These are phyloP conservation scores for Boletus sp. DNA, from an alignment of 768 basidiomycete species.

Conservation along the genomic window DNA sequence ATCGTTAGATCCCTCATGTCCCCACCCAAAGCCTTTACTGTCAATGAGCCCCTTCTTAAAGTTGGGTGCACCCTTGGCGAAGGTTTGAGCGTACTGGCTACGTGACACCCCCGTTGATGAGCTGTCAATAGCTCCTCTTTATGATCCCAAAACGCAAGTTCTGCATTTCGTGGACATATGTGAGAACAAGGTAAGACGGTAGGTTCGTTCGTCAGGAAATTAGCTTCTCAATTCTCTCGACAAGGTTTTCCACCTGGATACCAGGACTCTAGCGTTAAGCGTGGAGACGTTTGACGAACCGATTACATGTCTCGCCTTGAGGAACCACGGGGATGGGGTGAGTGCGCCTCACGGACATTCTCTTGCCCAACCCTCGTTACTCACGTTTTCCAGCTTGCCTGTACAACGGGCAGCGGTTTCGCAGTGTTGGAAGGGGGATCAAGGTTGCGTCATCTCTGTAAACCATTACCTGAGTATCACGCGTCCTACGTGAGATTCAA, in stretches of 20 bases:
- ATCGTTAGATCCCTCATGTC: constrained; percentile 8
- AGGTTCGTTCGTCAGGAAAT: background rate
- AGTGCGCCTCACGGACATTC: background rate
- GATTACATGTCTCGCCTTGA: constrained; percentile 56
- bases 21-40: constrained; percentile 16
- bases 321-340: constrained; percentile 36
- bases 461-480: constrained; percentile 48
- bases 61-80: constrained; percentile 60
- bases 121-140: constrained; percentile 51
- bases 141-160: constrained; percentile 50
- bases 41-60: constrained; percentile 45
- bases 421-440: constrained; percentile 15
- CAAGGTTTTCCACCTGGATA: constrained; percentile 39
- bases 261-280: constrained; percentile 36
- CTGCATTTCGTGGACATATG: constrained; percentile 70
- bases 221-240: background rate
- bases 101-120: background rate
- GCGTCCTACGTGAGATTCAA: constrained; percentile 57
- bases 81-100: constrained; percentile 38
- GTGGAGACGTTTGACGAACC: constrained; percentile 53
- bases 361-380: background rate
- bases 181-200: constrained; percentile 16
- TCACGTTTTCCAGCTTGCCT: constrained; percentile 15
- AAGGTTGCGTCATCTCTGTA: constrained; percentile 50
- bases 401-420: constrained; percentile 23